Evolutionary conservation across 805 yeast species (phyloP), one percentile per base, ranked within the genome.

Genomic region (Metschnikowia bowlesiae): DNA sequence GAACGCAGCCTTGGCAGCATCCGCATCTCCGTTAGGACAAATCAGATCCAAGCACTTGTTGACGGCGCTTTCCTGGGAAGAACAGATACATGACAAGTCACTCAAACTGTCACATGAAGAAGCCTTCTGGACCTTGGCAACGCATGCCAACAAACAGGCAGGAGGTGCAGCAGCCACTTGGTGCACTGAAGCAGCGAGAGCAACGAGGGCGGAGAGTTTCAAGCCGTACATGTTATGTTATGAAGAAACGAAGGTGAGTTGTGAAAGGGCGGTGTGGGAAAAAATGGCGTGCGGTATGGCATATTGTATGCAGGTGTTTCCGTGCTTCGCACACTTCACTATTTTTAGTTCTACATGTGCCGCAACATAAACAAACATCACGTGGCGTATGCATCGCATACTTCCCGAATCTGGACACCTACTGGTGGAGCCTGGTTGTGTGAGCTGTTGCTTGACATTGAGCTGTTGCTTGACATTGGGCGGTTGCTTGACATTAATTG

Each of bases 81-180:
- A 67, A 70, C 96, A 87, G 60, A 87, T 70, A 75, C 96, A 89
- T 39, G 71, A 61, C 57, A 88, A 73, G 62, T 86, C 82, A 66
- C 79, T 80, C 66, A 89, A 67, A 50, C 83, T 73, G 52, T 71
- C 58, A 69, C 94, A 87, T 43, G 71, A 53, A 39, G 80, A 68
- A 13, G 83, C 76, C 65, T 79, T 79, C 54, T 78, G 74, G 49
- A 86, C 91, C 62, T 81, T 77, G 50, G 89, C 79, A 52, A 87
- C 92, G 80, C 96, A 89, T 38, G 96, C 95, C 67, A 90, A 76
- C 58, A 90, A 72, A 76, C 96, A 90, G 36, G 97, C 96, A 53
- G 97, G 96, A 46, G 96, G 94, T 49, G 92, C 76, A 48, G 87
- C 84, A 42, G 82, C 79, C 31, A 78, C 76, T 32, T 75, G 62